Evolutionary conservation across 148 eudicot species (phyloP), one percentile per base, ranked within the genome.

Genomic region (Amaranthus hypochondriacus): DNA sequence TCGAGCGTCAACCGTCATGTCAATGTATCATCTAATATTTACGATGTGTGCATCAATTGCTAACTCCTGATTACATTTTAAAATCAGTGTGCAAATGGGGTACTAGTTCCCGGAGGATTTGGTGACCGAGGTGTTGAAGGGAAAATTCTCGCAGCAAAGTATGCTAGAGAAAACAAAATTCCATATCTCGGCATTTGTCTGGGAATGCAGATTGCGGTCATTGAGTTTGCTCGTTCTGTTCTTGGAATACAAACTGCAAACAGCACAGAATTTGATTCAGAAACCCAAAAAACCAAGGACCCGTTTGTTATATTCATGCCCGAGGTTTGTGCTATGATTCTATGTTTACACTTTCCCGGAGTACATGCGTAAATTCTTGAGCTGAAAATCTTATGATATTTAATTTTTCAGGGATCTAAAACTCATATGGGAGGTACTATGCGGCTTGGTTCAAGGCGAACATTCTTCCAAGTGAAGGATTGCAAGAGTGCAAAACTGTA

Each of bases 401-500:
- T 14, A 70, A 62, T 71, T 28, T 28, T 28, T 28, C 39, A 95
- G 97, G 99, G 97, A 77, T 95, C 97, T 43, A 90, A 85, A 80
- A 95, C 99, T 55, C 99, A 92, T 77, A 95, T 95, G 99, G 99
- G 99, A 74, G 97, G 89, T 62, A 95, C 99, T 12, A 95, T 95
- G 99, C 86, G 99, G 48, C 92, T 95, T 66, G 99, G 99, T 82
- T 87, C 99, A n/a, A 89, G 99, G 80, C 89, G 88, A 71, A 95
- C 99, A 75, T 85, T 83, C 67, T 92, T 95, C 79, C 91, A 87
- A 49, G 84, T 75, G 28, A 73, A 83, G 50, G 85, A 88, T 66
- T 88, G 91, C 81, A 90, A 79, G 75, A 85, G 96, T 62, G 87
- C 91, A 0, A 90, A 89, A 73, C 74, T 95, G 99, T 95, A 86